Conservation (phyloP, 2,329 filamentous ascomycete genomes). For the Polychaeton citri region DNA sequence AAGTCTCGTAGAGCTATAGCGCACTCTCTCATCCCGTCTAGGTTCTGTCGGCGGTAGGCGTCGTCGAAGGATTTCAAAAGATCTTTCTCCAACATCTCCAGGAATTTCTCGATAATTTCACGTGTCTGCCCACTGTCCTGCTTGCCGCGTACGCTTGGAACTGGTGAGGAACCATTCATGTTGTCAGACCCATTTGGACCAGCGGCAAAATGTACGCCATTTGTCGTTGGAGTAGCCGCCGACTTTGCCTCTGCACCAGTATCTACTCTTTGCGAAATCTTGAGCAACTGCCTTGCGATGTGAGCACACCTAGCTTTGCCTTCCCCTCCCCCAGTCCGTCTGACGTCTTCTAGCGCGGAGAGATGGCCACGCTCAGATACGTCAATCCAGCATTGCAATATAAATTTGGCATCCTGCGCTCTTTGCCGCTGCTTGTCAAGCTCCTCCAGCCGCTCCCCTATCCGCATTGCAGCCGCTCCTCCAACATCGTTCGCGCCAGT, state of each 20-base stretch:
- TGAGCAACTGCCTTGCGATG: slow-evolving; percentile 83
- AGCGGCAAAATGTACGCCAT: slow-evolving; percentile 21
- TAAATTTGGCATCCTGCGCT: slow-evolving; percentile 83
- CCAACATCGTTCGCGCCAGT: slow-evolving; percentile 38
- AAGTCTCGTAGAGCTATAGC: slow-evolving; percentile 90
- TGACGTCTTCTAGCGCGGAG: slow-evolving; percentile 75
- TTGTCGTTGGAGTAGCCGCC: slow-evolving; percentile 16
- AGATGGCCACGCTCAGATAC: slow-evolving; percentile 82
- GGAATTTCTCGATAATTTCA: slow-evolving; percentile 91
- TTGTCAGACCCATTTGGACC: slow-evolving; percentile 41
- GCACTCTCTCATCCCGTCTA: slow-evolving; percentile 96
- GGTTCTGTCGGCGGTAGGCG: slow-evolving; percentile 88
- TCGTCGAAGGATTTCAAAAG: slow-evolving; percentile 93
- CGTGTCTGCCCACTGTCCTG: slow-evolving; percentile 26
- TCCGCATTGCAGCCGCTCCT: slow-evolving; percentile 85
- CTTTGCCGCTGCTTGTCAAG: slow-evolving; percentile 81
- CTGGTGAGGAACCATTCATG: slow-evolving; percentile 16
- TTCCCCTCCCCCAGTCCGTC: slow-evolving; percentile 71
- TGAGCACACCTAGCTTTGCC: slow-evolving; percentile 90
- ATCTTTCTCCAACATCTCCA: slow-evolving; percentile 90
- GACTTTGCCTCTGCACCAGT: slow-evolving; percentile 36
- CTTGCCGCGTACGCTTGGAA: slow-evolving; percentile 45
- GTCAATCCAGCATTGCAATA: slow-evolving; percentile 94
- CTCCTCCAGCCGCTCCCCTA: slow-evolving; percentile 86
- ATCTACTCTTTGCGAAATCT: slow-evolving; percentile 86